Percentiles rank a stretch among this genome's conserved stretches.
Evolutionary conservation across 306 rosid species (phyloP).

Genomic region (Alnus rubra): DNA sequence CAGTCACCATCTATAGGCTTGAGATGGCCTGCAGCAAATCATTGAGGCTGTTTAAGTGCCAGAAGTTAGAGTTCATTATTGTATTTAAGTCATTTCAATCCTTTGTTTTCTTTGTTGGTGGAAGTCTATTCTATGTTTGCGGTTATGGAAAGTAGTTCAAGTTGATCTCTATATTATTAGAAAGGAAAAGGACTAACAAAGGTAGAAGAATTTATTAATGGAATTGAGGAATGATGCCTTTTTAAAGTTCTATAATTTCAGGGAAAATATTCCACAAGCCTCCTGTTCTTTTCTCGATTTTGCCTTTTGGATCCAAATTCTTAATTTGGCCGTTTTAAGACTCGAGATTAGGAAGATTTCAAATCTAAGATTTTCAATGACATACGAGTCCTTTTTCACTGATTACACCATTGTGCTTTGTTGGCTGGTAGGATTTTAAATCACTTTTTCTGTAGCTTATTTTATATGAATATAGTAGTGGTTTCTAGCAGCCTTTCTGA

Average conservation of each 20-base stretch:
- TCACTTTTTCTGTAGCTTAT: constrained; percentile 16
- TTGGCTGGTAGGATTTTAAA: constrained; percentile 10
- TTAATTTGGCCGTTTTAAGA: too few relatives aligned
- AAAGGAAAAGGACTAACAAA: not conserved
- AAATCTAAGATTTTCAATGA: not conserved
- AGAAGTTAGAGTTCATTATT: not conserved
- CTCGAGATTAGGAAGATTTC: too few relatives aligned
- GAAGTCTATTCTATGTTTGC: not conserved
- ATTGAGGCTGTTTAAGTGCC: not conserved
- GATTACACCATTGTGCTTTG: not conserved
- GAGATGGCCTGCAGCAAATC: not conserved
- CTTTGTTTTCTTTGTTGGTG: not conserved
- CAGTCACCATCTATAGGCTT: not conserved
- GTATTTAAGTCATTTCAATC: not conserved
- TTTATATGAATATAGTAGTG: constrained; percentile 8
- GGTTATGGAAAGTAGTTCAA: not conserved
- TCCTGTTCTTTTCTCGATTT: too few relatives aligned
- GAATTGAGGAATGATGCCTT: not conserved
- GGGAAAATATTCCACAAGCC: too few relatives aligned
- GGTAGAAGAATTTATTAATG: not conserved
- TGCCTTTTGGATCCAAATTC: too few relatives aligned
- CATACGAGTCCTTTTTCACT: not conserved
- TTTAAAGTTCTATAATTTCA: not conserved
- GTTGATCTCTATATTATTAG: not conserved
- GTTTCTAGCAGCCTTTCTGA: constrained; percentile 22